Conservation (phyloP, 1,139 yeast species). For the Ogataea hybrid region DNA sequence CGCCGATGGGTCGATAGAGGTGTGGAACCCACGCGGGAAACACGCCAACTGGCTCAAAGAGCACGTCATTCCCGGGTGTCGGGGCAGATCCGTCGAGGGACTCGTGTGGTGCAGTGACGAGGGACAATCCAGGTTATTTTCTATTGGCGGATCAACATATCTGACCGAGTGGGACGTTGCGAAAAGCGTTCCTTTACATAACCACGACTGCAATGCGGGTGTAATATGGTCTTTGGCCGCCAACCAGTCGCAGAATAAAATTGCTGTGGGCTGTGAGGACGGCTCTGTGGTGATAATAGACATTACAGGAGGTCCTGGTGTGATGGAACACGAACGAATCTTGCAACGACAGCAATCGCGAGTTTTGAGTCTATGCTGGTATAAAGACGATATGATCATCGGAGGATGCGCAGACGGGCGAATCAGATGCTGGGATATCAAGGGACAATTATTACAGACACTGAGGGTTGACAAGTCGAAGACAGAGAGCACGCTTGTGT, state of each 20-base stretch:
- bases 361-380: conserved; percentile 79
- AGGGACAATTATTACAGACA: conserved; percentile 33
- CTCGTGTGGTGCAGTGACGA: conserved; percentile 67
- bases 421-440: conserved; percentile 69
- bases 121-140: conserved; percentile 62
- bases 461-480: conserved; percentile 59
- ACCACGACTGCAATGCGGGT: too few species aligned
- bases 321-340: conserved; percentile 70
- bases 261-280: conserved; percentile 95
- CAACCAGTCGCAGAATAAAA: conserved; percentile 55
- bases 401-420: conserved; percentile 98
- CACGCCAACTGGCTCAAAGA: conserved; percentile 55
- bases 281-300: conserved; percentile 85
- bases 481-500: conserved; percentile 62
- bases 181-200: conserved; percentile 68
- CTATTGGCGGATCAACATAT: conserved; percentile 90
- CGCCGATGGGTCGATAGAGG: conserved; percentile 91
- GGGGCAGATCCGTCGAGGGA: conserved; percentile 85
- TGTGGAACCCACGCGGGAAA: conserved; percentile 77
- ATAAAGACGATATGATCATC: conserved; percentile 53
- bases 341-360: conserved; percentile 85
- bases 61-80: conserved; percentile 70
- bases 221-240: too few species aligned
- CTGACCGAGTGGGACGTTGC: conserved; percentile 90
- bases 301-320: conserved; percentile 80